Base-by-base conservation (phyloP, 2,329 filamentous ascomycete genomes). In the Talaromyces sp. region DNA sequence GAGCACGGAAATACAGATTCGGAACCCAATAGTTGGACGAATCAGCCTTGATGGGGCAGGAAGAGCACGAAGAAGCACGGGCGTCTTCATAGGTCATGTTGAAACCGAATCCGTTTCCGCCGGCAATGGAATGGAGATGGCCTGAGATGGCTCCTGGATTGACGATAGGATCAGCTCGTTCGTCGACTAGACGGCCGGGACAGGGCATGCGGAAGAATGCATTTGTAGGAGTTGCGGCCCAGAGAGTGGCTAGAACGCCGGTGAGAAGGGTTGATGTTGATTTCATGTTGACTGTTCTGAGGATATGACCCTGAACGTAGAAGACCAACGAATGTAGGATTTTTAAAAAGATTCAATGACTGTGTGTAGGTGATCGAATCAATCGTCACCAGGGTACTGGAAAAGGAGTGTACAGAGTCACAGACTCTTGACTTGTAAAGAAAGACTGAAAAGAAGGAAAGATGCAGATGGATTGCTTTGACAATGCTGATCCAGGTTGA, bases 121-220 rank as follows among this genome's bases (percentile, higher is more conserved):
- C 91, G 70, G 89, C 85, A 66, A 94, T 83, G 15, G 84, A 78
- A 73, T 96, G 91, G 19, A 82, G 81, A 73, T 96, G 91, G 60
- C 78, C 71, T 9, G 86, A 83, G 33, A 84, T 62, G 15, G 67
- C 65, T 48, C 84, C 86, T 2, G 81, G 81, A 60, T 83, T 80
- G 55, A 94, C 80, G 57, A 96, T 79, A 19, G 91, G 91, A 69
- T 96, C 91, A 43, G 96, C 78, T 59, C 89, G 84, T 51, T 84
- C 88, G 58, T 89, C 71, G 62, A 85, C 89, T 63, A 85, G 79
- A 51, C 82, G 81, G 57, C 85, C 86, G 64, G 84, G 87, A 73
- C 91, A 96, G 66, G 90, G 88, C 82, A 96, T 89, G 70, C 91
- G 89, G 89, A 89, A 96, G 74, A 96, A 96, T 5, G 58, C 58